Conservation (phyloP, 257 asterid species). For the Apocynum venetum region DNA sequence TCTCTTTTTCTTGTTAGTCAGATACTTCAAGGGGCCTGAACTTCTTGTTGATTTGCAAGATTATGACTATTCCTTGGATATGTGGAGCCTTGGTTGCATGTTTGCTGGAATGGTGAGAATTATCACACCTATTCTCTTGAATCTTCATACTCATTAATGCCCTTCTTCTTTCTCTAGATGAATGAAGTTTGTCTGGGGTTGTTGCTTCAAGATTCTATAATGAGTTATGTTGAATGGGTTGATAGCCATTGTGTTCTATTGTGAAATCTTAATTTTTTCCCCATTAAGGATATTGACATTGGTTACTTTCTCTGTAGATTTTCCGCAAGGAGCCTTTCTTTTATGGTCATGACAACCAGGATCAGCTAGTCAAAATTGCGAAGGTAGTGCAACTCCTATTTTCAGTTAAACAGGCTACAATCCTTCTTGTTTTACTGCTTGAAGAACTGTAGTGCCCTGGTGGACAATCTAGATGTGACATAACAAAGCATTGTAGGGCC, state of each 20-base stretch:
- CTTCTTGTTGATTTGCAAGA: conserved; percentile 81
- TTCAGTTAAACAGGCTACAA: not conserved
- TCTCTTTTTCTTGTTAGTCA: conserved; percentile 21
- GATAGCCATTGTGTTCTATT: not conserved
- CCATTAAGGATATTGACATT: not conserved
- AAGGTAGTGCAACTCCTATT: conserved; percentile 41
- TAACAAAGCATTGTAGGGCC: not conserved
- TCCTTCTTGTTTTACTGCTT: not conserved
- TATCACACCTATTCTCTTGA: not conserved
- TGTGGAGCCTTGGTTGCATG: conserved; percentile 95
- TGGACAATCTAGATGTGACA: not conserved
- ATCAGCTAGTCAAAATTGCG: conserved; percentile 96
- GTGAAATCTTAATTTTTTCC: not conserved
- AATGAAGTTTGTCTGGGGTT: not conserved
- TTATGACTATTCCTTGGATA: conserved; percentile 72
- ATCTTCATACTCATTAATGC: not conserved
- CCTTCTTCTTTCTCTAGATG: not conserved
- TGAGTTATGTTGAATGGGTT: not conserved
- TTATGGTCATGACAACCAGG: conserved; percentile 96
- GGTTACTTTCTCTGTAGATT: conserved; percentile 43
- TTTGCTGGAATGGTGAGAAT: conserved; percentile 96
- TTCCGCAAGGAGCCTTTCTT: conserved; percentile 99
- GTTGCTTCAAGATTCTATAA: not conserved
- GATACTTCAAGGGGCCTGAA: conserved; percentile 56
- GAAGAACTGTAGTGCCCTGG: not conserved